Evolutionary conservation across 2,329 filamentous ascomycete genomes (phyloP).

Genomic region (Kalmusia sp.): DNA sequence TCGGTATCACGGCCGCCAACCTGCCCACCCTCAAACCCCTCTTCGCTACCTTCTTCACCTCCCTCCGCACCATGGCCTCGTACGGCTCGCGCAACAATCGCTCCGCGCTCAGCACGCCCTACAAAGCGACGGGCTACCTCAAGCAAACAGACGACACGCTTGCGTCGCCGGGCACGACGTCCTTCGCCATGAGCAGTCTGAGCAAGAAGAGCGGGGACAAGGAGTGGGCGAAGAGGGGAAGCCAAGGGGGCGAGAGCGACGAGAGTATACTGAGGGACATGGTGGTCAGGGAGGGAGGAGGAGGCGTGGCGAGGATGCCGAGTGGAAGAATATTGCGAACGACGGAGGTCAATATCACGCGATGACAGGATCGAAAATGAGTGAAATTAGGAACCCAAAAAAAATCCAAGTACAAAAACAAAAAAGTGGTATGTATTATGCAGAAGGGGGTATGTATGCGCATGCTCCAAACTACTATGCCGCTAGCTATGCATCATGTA

Average conservation of each 20-base stretch:
- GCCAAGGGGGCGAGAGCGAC: constrained; percentile 14
- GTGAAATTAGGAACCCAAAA: background rate
- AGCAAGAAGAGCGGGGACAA: constrained; percentile 15
- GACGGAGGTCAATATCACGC: constrained; percentile 24
- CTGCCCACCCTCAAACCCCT: constrained; percentile 38
- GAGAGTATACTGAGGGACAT: constrained; percentile 18
- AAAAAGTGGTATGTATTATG: background rate
- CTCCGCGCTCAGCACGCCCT: constrained; percentile 16
- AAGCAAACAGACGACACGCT: constrained; percentile 21
- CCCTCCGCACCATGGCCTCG: constrained; percentile 26
- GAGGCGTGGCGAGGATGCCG: constrained; percentile 14
- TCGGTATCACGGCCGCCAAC: constrained; percentile 39
- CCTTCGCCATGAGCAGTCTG: constrained; percentile 22
- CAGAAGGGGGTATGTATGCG: background rate
- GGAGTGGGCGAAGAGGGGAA: constrained; percentile 10
- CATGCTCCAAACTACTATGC: background rate
- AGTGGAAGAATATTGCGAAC: constrained; percentile 23
- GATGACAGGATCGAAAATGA: background rate
- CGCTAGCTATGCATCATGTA: background rate
- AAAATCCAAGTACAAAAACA: background rate
- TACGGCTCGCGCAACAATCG: constrained; percentile 13
- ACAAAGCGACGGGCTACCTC: constrained; percentile 26
- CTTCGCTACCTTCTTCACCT: constrained; percentile 31
- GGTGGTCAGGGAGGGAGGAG: constrained; percentile 3
- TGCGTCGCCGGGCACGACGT: too few species aligned